phyloP scores from a whole-genome alignment of 2,329 filamentous ascomycete species.

The Seiridium unicorne region DNA sequence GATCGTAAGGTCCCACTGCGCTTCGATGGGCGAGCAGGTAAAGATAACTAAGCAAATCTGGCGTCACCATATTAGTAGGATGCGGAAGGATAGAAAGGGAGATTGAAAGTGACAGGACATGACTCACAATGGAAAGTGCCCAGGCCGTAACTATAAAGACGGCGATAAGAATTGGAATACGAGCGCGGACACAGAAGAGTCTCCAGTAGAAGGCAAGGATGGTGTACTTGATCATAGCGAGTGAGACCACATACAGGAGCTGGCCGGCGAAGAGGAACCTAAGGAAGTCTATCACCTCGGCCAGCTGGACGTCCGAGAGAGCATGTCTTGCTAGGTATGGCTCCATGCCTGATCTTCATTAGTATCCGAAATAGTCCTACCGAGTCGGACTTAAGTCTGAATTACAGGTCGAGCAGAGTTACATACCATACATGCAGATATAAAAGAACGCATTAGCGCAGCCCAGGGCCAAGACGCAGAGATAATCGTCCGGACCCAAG shows the following conservation, averaged over 20 bases:
- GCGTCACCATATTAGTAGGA: neutral
- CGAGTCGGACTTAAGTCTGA: neutral
- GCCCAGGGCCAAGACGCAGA: neutral
- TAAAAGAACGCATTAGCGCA: neutral
- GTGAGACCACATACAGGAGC: neutral
- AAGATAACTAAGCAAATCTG: neutral
- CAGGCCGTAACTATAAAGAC: neutral
- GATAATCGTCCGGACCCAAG: neutral
- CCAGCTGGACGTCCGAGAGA: neutral
- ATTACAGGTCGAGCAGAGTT: too few relatives aligned
- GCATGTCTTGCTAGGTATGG: neutral
- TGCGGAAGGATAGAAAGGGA: neutral
- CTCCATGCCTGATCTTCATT: neutral
- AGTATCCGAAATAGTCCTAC: neutral
- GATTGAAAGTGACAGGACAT: too few relatives aligned
- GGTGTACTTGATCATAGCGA: slow-evolving; percentile 3
- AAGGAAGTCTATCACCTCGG: neutral
- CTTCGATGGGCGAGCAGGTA: neutral
- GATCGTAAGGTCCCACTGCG: neutral
- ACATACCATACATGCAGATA: neutral
- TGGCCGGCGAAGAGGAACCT: neutral
- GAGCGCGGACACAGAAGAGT: neutral
- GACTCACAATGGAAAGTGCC: neutral
- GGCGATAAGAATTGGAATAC: neutral
- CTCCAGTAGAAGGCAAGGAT: neutral